These are phyloP conservation scores for Sophora flavescens DNA, from an alignment of 306 rosid genomes.

Conservation along the genomic window DNA sequence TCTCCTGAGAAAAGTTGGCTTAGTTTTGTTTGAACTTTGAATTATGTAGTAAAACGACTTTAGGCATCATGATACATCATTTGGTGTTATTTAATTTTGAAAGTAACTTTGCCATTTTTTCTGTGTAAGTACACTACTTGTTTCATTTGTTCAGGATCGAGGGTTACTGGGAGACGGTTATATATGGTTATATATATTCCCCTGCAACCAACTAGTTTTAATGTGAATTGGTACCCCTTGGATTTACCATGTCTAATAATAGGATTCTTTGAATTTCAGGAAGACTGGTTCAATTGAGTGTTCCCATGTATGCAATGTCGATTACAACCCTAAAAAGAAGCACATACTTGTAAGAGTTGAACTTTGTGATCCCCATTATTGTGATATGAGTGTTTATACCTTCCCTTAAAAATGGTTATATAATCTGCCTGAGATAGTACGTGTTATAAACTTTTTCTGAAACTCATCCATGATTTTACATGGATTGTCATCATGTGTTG, in stretches of 20 bases:
- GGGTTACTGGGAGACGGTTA: slow-evolving; percentile 25
- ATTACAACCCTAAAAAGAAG: slow-evolving; percentile 74
- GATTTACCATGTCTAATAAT: slow-evolving; percentile 44
- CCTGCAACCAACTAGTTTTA: slow-evolving; percentile 24
- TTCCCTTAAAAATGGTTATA: slow-evolving; percentile 18
- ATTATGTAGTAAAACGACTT: slow-evolving; percentile 32
- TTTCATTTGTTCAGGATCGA: slow-evolving; percentile 24
- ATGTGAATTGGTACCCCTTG: slow-evolving; percentile 25
- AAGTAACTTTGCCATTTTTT: slow-evolving; percentile 11
- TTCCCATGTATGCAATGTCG: slow-evolving; percentile 81
- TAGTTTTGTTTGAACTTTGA: slow-evolving; percentile 32
- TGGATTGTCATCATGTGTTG: slow-evolving; percentile 10
- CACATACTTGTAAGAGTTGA: slow-evolving; percentile 80
- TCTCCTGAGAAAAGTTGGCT: neutral
- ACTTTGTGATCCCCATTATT: slow-evolving; percentile 30
- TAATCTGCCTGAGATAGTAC: neutral
- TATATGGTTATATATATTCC: slow-evolving; percentile 23
- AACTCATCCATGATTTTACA: slow-evolving; percentile 8
- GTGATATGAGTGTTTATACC: slow-evolving; percentile 12
- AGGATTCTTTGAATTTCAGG: slow-evolving; percentile 65
- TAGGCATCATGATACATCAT: neutral
- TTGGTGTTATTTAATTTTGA: neutral
- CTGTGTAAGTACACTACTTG: slow-evolving; percentile 6
- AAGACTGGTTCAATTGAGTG: slow-evolving; percentile 79
- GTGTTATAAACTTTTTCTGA: slow-evolving; percentile 25